A percentile compares a stretch with the other conserved stretches of the same genome.
These are phyloP conservation scores for Coniochaeta sp. DNA, from an alignment of 2,329 filamentous ascomycete genomes.

Conservation along the genomic window DNA sequence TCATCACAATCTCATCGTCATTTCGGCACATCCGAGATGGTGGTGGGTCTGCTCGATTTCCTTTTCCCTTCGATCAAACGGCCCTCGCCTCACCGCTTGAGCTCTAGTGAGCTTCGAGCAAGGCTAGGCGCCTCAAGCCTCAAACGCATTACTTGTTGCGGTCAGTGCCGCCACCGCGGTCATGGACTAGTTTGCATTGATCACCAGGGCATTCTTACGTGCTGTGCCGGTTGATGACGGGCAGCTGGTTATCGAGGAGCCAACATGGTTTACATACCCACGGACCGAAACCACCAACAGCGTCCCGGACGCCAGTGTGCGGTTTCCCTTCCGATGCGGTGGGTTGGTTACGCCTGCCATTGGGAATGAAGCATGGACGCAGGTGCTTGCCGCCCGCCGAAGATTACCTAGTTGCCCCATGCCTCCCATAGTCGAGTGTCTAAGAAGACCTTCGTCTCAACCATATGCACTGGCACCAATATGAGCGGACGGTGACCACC, in stretches of 20 bases:
- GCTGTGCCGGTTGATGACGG: not conserved
- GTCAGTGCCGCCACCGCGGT: no score
- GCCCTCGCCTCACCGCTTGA: not conserved
- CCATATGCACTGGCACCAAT: no score
- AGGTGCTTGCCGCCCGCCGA: not conserved
- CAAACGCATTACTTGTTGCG: no score
- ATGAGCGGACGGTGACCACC: no score
- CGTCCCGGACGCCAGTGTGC: no score
- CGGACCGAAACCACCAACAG: not conserved
- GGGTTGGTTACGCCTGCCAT: not conserved
- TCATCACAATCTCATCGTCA: not conserved
- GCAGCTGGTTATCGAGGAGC: not conserved
- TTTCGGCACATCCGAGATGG: not conserved
- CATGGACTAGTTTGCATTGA: no score
- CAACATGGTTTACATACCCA: no score
- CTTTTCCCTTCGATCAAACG: no score
- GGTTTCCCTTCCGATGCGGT: no score
- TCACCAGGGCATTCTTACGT: no score
- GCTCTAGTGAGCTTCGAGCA: not conserved
- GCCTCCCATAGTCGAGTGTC: no score
- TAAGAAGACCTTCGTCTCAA: no score
- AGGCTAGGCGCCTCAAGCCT: not conserved
- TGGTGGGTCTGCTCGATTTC: not conserved
- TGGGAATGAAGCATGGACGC: not conserved
- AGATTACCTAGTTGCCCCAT: not conserved